These are phyloP conservation scores for Gaeumannomyces sp. DNA, from an alignment of 2,329 filamentous ascomycete genomes.

Conservation along the genomic window DNA sequence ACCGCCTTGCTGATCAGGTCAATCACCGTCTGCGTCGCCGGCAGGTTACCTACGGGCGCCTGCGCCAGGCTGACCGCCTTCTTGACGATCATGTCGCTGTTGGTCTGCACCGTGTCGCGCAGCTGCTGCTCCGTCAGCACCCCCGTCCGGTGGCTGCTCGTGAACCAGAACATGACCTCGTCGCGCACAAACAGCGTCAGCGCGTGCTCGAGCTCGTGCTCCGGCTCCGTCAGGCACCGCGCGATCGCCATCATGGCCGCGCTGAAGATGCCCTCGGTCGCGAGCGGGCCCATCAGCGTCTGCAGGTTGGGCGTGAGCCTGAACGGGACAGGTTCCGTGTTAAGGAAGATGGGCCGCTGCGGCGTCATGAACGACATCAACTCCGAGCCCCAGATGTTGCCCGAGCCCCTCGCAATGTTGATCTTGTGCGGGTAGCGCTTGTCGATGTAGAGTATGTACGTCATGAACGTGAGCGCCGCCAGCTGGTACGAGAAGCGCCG, in stretches of 20 bases:
- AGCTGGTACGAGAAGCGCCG: conserved; percentile 95
- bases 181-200: conserved; percentile 92
- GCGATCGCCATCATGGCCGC: conserved; percentile 94
- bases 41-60: conserved; percentile 70
- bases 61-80: conserved; percentile 80
- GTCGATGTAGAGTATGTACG: conserved; percentile 96
- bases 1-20: conserved; percentile 90
- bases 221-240: conserved; percentile 83
- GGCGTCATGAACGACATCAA: conserved; percentile 84
- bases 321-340: conserved; percentile 94
- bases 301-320: conserved; percentile 94
- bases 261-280: conserved; percentile 94
- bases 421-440: conserved; percentile 95
- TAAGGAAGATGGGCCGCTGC: conserved; percentile 83
- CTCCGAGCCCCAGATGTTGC: conserved; percentile 95
- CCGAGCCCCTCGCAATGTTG: conserved; percentile 77
- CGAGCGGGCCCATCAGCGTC: conserved; percentile 89
- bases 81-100: conserved; percentile 89
- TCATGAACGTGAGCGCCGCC: conserved; percentile 94
- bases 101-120: conserved; percentile 57
- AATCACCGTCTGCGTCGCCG: conserved; percentile 94
- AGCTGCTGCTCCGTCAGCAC: conserved; percentile 58
- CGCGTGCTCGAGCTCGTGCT: conserved; percentile 88
- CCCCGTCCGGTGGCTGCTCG: conserved; percentile 60
- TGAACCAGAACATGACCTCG: conserved; percentile 97